phyloP scores from a whole-genome alignment of 495 filamentous ascomycete species.

The Penicillium taxi region DNA sequence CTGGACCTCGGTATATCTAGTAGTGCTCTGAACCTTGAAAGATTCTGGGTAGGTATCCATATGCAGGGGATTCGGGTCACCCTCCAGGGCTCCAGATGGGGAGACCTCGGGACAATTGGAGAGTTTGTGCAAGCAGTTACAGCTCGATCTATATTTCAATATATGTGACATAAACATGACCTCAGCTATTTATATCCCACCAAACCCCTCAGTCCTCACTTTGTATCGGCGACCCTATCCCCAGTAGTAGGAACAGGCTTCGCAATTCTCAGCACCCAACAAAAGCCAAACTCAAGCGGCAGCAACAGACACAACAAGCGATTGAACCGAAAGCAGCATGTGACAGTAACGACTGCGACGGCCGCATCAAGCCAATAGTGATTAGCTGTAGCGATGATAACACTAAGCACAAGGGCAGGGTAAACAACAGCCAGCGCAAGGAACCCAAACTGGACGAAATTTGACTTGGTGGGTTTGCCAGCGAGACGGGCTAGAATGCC shows the following conservation, averaged over 20 bases:
- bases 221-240: too few species aligned
- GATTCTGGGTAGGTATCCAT: too few species aligned
- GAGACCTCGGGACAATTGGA: too few species aligned
- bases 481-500: conserved; percentile 40
- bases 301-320: conserved; percentile 46
- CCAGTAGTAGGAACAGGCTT: conserved; percentile 53
- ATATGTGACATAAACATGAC: too few species aligned
- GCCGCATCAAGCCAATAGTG: conserved; percentile 58
- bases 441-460: conserved; percentile 36
- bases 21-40: too few species aligned
- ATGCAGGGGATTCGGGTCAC: too few species aligned
- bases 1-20: too few species aligned
- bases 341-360: conserved; percentile 44
- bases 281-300: conserved; percentile 48
- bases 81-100: too few species aligned
- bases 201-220: too few species aligned
- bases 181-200: too few species aligned
- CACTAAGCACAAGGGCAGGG: conserved; percentile 49
- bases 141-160: too few species aligned
- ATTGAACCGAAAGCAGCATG: conserved; percentile 45
- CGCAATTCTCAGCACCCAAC: conserved; percentile 47
- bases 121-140: too few species aligned
- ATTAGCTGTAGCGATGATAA: conserved; percentile 60
- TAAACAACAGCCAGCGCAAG: conserved; percentile 45
- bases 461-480: conserved; percentile 30